Evolutionary conservation across 2,329 filamentous ascomycete species (phyloP).

Genomic region (Verticillium albo-atrum): DNA sequence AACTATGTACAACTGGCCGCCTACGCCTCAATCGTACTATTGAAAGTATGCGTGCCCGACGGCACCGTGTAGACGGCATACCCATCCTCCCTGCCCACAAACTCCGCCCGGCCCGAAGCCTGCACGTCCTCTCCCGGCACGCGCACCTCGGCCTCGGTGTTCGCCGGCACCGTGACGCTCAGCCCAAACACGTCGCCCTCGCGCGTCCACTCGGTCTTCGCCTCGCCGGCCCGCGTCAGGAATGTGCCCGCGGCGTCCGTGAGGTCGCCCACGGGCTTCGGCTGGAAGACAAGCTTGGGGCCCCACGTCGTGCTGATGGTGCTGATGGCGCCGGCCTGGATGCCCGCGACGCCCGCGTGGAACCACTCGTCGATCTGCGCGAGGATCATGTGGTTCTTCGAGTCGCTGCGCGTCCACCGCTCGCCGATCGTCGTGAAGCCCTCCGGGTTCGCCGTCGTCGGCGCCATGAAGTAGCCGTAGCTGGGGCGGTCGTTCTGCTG

Average conservation of each 20-base stretch:
- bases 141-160: constrained; percentile 1
- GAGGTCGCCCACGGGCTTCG: constrained; percentile 2
- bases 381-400: constrained; percentile 9
- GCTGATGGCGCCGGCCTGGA: neutral
- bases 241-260: neutral
- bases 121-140: neutral
- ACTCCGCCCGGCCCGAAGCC: neutral
- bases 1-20: too few species aligned
- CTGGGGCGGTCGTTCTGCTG: constrained; percentile 1
- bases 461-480: constrained; percentile 3
- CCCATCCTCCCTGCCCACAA: neutral
- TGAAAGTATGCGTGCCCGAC: neutral
- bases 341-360: constrained; percentile 4
- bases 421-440: constrained; percentile 6
- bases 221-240: neutral
- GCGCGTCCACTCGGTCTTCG: neutral
- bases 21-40: neutral
- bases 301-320: neutral
- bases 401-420: constrained; percentile 1
- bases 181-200: neutral
- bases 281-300: neutral
- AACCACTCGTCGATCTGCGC: constrained; percentile 9
- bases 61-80: neutral
- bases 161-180: constrained; percentile 1
- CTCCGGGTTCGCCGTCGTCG: neutral